A percentile compares a stretch with the other conserved stretches of the same genome.
These are phyloP conservation scores for Pseudocercospora cruenta DNA, from an alignment of 2,329 filamentous ascomycete genomes.

Conservation along the genomic window DNA sequence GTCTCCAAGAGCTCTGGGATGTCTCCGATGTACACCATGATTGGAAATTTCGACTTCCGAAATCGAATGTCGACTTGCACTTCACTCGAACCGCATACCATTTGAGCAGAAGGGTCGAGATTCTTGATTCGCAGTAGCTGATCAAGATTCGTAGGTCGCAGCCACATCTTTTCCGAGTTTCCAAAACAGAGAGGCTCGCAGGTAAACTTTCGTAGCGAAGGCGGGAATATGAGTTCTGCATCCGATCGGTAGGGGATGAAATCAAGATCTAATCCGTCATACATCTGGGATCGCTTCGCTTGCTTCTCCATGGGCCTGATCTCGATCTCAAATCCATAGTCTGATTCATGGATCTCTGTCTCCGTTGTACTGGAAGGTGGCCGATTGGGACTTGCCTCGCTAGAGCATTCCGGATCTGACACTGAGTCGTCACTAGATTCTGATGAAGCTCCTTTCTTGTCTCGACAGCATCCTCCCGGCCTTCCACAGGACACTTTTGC, in stretches of 20 bases:
- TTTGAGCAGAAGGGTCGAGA: slow-evolving; percentile 80
- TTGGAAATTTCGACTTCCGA: slow-evolving; percentile 87
- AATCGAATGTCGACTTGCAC: slow-evolving; percentile 99
- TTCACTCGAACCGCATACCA: slow-evolving; percentile 94
- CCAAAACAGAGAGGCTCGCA: slow-evolving; percentile 58
- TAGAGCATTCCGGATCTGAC: neutral
- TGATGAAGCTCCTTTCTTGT: slow-evolving; percentile 58
- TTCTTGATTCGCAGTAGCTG: slow-evolving; percentile 92
- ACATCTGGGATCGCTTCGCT: neutral
- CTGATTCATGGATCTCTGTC: neutral
- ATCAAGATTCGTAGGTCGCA: slow-evolving; percentile 80
- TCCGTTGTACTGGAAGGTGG: neutral
- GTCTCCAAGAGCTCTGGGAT: slow-evolving; percentile 87
- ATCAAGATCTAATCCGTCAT: neutral
- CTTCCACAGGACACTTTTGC: slow-evolving; percentile 69
- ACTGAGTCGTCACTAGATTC: slow-evolving; percentile 66
- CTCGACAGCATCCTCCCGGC: slow-evolving; percentile 60
- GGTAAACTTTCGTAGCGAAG: neutral
- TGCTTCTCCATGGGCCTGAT: neutral
- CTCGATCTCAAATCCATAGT: neutral
- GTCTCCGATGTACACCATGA: slow-evolving; percentile 90
- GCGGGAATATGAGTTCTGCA: neutral
- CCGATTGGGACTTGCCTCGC: neutral
- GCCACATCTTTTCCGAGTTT: slow-evolving; percentile 94
- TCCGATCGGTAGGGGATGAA: neutral